Evolutionary conservation across 148 eudicot species (phyloP), one percentile per base, ranked within the genome.

Genomic region (Rhododendron kiyosumense): DNA sequence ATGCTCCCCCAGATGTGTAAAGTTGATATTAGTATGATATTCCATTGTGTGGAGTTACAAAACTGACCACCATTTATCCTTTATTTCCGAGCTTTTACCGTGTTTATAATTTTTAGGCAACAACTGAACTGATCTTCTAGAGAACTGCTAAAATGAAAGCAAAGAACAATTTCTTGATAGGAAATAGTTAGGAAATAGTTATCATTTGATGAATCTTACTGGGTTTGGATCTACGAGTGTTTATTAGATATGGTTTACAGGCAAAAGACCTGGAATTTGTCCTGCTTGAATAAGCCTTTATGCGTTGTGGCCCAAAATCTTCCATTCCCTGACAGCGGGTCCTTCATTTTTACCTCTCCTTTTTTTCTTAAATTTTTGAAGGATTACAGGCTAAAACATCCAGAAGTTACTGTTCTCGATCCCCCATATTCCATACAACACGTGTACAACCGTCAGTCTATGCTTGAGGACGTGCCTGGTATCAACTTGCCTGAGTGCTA

Each of bases 401-500:
- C 95, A 46, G 95, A 93, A 86, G 95, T 93, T 49, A 89, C 86
- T 38, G 90, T 93, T 78, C 94, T 93, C 43, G 95, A 93, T 92
- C 94, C 95, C 83, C 95, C 95, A 45, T 86, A 89, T 88, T 92
- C 95, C 46, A 93, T 93, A 90, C 88, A 92, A 85, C 92, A 90
- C 65, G 91, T 93, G 34, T 89, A 86, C 83, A 93, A 93, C 85
- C 92, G 94, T 28, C 93, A 93, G 82, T 90, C 95, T 61, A 93
- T 93, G 95, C 93, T 93, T 45, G 91, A 90, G 89, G 89, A 91
- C 81, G 95, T 93, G 87, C 93, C 94, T 91, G 95, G 88, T 74
- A 87, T 93, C 83, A 86, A 89, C 88, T 89, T 93, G 88, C 86
- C 90, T 46, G 93, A 92, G 81, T 87, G 76, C 83, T 85, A 89